Evolutionary conservation across 768 basidiomycete species (phyloP).

Genomic region (Sistotremastrum niveocremeum): DNA sequence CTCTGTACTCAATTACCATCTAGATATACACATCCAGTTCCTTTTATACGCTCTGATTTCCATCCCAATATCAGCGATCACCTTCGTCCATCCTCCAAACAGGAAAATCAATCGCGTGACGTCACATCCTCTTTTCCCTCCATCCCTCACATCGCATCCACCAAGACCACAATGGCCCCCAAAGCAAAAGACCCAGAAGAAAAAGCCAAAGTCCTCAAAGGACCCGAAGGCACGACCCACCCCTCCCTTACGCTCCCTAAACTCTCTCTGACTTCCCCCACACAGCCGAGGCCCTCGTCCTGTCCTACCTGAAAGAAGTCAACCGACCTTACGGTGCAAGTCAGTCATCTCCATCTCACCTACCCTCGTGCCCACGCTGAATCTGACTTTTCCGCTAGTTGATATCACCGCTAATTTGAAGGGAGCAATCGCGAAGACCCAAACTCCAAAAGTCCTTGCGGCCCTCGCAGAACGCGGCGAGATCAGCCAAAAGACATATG

Average conservation of each 20-base stretch:
- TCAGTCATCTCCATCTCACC: constrained; percentile 5
- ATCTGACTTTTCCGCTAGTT: constrained; percentile 22
- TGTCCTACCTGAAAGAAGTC: constrained; percentile 71
- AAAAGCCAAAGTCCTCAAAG: constrained; percentile 43
- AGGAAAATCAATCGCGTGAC: no score
- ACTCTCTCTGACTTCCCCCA: neutral
- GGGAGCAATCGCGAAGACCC: constrained; percentile 72
- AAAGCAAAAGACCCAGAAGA: constrained; percentile 38
- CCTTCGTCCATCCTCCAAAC: no score
- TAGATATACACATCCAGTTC: no score
- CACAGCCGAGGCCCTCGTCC: constrained; percentile 58
- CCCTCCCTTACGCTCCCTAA: neutral
- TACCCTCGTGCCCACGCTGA: neutral
- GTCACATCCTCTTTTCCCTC: no score
- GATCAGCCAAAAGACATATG: constrained; percentile 73
- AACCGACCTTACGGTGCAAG: constrained; percentile 78
- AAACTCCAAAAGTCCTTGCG: constrained; percentile 72
- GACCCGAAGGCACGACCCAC: constrained; percentile 44
- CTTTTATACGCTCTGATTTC: no score
- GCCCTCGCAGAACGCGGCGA: constrained; percentile 77
- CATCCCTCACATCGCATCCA: no score
- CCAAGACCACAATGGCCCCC: constrained; percentile 19
- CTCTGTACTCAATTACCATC: no score
- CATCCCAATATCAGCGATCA: no score
- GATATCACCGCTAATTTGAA: constrained; percentile 88